Evolutionary conservation across 805 yeast species (phyloP).

Genomic region (Yarrowia sp.): DNA sequence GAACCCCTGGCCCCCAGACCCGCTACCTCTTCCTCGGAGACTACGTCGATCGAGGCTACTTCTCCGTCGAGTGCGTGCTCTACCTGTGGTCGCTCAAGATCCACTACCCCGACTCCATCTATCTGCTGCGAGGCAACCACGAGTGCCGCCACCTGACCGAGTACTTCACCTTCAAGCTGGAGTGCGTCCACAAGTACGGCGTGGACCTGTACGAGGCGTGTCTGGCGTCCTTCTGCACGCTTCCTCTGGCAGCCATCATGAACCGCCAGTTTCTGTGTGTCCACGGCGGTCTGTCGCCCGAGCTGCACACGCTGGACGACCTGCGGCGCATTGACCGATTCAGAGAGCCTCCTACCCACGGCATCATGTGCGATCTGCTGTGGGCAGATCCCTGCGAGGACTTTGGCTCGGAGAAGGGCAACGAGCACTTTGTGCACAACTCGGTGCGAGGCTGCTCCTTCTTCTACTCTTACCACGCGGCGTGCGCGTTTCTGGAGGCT

Average conservation of each 20-base stretch:
- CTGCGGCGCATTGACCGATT: constrained; percentile 70
- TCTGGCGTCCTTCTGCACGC: constrained; percentile 76
- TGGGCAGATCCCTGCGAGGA: constrained; percentile 98
- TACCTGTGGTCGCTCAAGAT: constrained; percentile 74
- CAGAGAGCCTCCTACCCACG: constrained; percentile 85
- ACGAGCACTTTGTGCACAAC: constrained; percentile 93
- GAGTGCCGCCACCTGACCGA: constrained; percentile 96
- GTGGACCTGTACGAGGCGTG: constrained; percentile 78
- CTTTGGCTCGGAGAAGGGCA: constrained; percentile 80
- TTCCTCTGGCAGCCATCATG: constrained; percentile 85
- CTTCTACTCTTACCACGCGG: constrained; percentile 81
- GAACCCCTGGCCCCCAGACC: constrained; percentile 66
- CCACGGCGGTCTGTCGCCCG: constrained; percentile 93
- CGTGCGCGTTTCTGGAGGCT: constrained; percentile 67
- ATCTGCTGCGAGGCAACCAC: constrained; percentile 90
- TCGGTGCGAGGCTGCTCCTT: constrained; percentile 98
- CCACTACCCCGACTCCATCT: constrained; percentile 66
- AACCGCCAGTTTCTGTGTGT: constrained; percentile 78
- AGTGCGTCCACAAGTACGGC: constrained; percentile 85
- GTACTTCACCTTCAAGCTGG: constrained; percentile 94
- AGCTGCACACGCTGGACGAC: constrained; percentile 66
- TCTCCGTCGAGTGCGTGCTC: constrained; percentile 96
- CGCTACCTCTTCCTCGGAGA: constrained; percentile 91
- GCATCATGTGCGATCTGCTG: constrained; percentile 90
- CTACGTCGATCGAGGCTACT: constrained; percentile 95